Base-by-base conservation (phyloP, 2,329 filamentous ascomycete species). In the Penicillium digitatum region DNA sequence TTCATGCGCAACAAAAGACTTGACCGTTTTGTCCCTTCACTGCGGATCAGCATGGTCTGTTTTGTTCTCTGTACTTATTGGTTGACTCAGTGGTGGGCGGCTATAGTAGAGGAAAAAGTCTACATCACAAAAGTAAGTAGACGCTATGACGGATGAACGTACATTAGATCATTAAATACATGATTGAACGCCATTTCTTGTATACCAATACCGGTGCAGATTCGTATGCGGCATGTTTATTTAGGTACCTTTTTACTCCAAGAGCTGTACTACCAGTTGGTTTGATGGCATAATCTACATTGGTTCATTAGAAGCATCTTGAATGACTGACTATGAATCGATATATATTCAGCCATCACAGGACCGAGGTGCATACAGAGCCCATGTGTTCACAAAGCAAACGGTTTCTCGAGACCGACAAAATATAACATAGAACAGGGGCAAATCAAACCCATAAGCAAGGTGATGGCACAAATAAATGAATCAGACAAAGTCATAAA, bases 401-500 rank as follows among this genome's bases (percentile, higher is more conserved):
- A 29, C n/a, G 24, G 37, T 20, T 40, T 34, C 44, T 22, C 37
- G 2, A 20, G 45, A 34, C 44, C 37, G 29, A 51, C 34, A 51
- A 43, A 27, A 40, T 42, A 27, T 42, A 27, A 32, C 3, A 34
- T 22, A n/a, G 3, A 40, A 49, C 14, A 29, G 14, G 18, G 16
- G 34, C 12, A 52, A 24, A 10, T 16, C 34, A 48, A 37, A 18
- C 37, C 44, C 29, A 40, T 16, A 12, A 48, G 51, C 44, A 48
- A 53, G 29, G 34, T 32, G 27, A 43, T 48, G 49, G 12, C 39
- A 45, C 45, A 40, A 34, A 38, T 29, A 11, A 43, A 32, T 38
- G 40, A 47, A 48, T 11, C 45, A 44, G 38, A 52, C 22, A 54
- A 14, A 50, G 35, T 38, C 22, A 48, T 48, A 29, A 32, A 54